Evolutionary conservation across 768 basidiomycete species (phyloP).

Genomic region (Nevesoporus exiguus): DNA sequence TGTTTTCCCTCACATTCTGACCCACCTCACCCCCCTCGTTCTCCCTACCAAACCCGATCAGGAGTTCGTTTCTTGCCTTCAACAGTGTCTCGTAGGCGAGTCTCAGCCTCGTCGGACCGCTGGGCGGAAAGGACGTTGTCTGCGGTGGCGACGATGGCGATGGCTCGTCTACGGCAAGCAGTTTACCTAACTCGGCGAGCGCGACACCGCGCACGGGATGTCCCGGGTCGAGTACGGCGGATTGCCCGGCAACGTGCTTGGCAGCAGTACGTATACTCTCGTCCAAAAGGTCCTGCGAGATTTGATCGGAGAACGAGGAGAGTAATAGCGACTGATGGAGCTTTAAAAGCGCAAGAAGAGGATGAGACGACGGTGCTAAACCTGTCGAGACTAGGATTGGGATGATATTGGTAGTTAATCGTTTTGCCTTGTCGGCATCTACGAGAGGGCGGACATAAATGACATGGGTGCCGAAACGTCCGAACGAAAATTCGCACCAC

Average conservation of each 20-base stretch:
- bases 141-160: conserved; percentile 31
- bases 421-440: conserved; percentile 59
- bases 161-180: conserved; percentile 77
- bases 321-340: conserved; percentile 69
- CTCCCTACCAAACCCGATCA: conserved; percentile 66
- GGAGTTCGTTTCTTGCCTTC: conserved; percentile 56
- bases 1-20: conserved; percentile 51
- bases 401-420: conserved; percentile 61
- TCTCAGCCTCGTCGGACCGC: conserved; percentile 58
- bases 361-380: conserved; percentile 66
- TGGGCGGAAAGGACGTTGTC: conserved; percentile 54
- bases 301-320: conserved; percentile 38
- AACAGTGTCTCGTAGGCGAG: conserved; percentile 64
- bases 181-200: conserved; percentile 75
- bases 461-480: neutral
- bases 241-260: conserved; percentile 51
- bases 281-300: conserved; percentile 55
- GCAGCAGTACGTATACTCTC: conserved; percentile 57
- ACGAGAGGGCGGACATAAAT: neutral
- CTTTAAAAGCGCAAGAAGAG: conserved; percentile 71
- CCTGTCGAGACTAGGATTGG: conserved; percentile 58
- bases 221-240: conserved; percentile 50
- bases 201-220: conserved; percentile 80
- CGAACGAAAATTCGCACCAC: conserved; percentile 38
- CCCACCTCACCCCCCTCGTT: conserved; percentile 76